Conservation (phyloP, 495 filamentous ascomycete genomes). For the Penicillium chermesinum region DNA sequence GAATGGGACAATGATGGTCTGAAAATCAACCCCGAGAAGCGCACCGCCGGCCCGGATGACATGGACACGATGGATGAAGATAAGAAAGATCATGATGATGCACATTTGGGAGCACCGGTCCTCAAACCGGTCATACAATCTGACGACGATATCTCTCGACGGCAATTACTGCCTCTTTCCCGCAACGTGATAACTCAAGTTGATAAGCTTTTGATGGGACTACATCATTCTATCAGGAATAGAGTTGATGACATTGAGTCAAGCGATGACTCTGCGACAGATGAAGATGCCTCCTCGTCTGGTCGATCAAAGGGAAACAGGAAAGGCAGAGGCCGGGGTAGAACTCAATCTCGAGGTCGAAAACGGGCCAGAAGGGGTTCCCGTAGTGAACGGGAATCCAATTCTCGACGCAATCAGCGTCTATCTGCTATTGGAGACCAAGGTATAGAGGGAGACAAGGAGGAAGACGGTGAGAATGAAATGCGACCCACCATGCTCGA, state of each 20-base stretch:
- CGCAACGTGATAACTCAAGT: conserved; percentile 60
- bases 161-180: conserved; percentile 57
- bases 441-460: conserved; percentile 1
- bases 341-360: conserved; percentile 27
- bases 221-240: conserved; percentile 58
- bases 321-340: conserved; percentile 8
- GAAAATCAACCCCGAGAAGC: background rate
- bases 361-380: conserved; percentile 16
- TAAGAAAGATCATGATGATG: background rate
- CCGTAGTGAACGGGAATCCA: conserved; percentile 1
- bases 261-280: conserved; percentile 18
- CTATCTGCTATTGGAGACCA: too few species aligned
- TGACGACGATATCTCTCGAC: conserved; percentile 59
- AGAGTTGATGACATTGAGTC: conserved; percentile 26
- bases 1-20: conserved; percentile 20
- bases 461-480: background rate
- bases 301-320: conserved; percentile 9
- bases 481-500: background rate
- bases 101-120: conserved; percentile 9
- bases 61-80: conserved; percentile 1
- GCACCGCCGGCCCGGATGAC: background rate
- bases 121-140: conserved; percentile 42
- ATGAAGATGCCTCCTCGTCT: conserved; percentile 6
- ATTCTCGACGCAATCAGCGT: background rate
- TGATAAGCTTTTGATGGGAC: conserved; percentile 58